A percentile compares a stretch with the other conserved stretches of the same genome.
Evolutionary conservation across 257 asterid species (phyloP).

Genomic region (Salvia miltiorrhiza): DNA sequence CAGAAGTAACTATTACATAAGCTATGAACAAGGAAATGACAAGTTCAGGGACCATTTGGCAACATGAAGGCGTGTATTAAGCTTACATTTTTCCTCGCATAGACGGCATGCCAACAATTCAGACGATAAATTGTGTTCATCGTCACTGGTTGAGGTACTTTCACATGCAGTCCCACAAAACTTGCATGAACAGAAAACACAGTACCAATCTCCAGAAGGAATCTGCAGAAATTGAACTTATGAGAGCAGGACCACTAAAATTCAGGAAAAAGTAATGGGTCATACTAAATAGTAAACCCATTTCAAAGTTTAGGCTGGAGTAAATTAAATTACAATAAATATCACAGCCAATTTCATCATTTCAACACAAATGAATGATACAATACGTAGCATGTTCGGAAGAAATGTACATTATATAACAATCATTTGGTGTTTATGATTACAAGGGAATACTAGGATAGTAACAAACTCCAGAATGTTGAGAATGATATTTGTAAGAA

Average conservation of each 20-base stretch:
- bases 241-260: constrained; percentile 8
- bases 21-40: background rate
- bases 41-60: background rate
- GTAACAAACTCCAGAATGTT: background rate
- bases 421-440: constrained; percentile 15
- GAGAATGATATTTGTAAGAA: background rate
- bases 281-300: constrained; percentile 3
- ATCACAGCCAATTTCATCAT: background rate
- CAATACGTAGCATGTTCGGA: background rate
- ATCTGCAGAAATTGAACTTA: constrained; percentile 36
- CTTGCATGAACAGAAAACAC: constrained; percentile 88
- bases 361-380: background rate
- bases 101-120: constrained; percentile 52
- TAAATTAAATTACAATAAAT: constrained; percentile 3
- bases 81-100: constrained; percentile 88
- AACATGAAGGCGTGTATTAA: constrained; percentile 15
- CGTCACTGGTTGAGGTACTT: constrained; percentile 35
- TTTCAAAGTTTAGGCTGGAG: constrained; percentile 11
- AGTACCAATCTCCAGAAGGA: constrained; percentile 92
- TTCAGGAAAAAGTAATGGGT: background rate
- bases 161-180: constrained; percentile 68
- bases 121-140: constrained; percentile 28
- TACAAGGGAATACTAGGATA: background rate
- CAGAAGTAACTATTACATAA: constrained; percentile 4
- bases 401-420: background rate